Evolutionary conservation across 202 grass and related monocot genomes (phyloP).

Genomic region (Digitaria exilis): DNA sequence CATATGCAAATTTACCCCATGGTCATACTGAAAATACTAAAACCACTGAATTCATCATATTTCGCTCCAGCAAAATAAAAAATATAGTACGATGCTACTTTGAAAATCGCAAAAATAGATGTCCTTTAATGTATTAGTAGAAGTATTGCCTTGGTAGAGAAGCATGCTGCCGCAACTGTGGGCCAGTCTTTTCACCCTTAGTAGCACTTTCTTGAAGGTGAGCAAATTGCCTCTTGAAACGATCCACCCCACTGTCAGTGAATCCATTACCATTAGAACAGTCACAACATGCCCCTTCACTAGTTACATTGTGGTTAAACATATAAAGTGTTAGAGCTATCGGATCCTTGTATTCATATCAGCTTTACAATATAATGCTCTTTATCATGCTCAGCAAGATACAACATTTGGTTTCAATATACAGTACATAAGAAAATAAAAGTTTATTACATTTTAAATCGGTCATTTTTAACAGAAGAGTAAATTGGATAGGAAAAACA

Average conservation of each 20-base stretch:
- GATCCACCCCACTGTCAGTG: slow-evolving; percentile 84
- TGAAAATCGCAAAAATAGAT: slow-evolving; percentile 11
- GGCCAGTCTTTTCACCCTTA: slow-evolving; percentile 67
- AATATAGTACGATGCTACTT: not conserved
- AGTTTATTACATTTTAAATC: not conserved
- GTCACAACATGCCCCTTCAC: slow-evolving; percentile 7
- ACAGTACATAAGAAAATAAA: not conserved
- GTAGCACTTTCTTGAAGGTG: slow-evolving; percentile 85
- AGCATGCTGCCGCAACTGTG: slow-evolving; percentile 67
- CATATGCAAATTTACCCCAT: not conserved
- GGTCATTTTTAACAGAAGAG: not conserved
- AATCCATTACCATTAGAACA: slow-evolving; percentile 25
- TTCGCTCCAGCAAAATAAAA: slow-evolving; percentile 7
- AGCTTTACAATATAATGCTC: not conserved
- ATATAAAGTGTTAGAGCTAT: not conserved
- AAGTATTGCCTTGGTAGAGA: slow-evolving; percentile 82
- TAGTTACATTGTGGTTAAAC: not conserved
- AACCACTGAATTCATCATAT: not conserved
- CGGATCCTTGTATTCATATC: not conserved
- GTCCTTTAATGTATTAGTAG: not conserved
- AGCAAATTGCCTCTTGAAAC: slow-evolving; percentile 92
- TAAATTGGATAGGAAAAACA: not conserved
- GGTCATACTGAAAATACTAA: slow-evolving; percentile 22
- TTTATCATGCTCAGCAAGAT: not conserved
- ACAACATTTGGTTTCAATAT: slow-evolving; percentile 7